Evolutionary conservation across 345 rosid genomes (phyloP), one percentile per base, ranked within the genome.

Genomic region (Aquilaria malaccensis): DNA sequence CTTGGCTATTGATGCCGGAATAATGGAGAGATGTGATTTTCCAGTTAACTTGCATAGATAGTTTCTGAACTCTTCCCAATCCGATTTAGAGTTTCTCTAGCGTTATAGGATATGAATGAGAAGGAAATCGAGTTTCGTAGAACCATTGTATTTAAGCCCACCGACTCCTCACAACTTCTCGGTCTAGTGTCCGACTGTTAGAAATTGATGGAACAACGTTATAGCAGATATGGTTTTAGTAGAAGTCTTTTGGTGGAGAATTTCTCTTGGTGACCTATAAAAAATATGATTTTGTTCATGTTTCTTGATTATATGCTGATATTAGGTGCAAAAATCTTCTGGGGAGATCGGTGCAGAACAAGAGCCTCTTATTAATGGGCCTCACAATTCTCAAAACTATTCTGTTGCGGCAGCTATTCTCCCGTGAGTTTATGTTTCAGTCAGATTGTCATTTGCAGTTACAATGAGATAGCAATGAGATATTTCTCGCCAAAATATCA

Each of bases 321-420:
- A 50, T 33, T 75, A 86, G 91, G 81, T 50, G 58, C 85, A 78
- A 52, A 82, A 77, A 74, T 59, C 82, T 68, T 78, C 87, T 29
- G 84, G 80, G 30, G 98, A 89, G 86, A 83, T 80, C 55, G 79
- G 66, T 52, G 13, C 62, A 50, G 79, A 70, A 33, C 81, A 78
- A 46, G 94, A 85, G 74, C 94, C 90, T 75, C 93, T 93, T 65
- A 71, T 87, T 74, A 75, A 68, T 67, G 81, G 74, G 63, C 56
- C 0, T 60, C 74, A 63, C 51, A 51, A 33, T 63, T 65, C 81
- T 33, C 87, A 93, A 69, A 73, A 61, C 65, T 93, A 85, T 76
- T 82, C 95, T 59, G 67, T 80, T 69, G 54, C 63, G 53, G 79
- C 96, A 22, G 85, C 96, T 0, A 56, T 87, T 46, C 83, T 84